Base-by-base conservation (phyloP, 129 eudicot genomes). In the Saposhnikovia divaricata region DNA sequence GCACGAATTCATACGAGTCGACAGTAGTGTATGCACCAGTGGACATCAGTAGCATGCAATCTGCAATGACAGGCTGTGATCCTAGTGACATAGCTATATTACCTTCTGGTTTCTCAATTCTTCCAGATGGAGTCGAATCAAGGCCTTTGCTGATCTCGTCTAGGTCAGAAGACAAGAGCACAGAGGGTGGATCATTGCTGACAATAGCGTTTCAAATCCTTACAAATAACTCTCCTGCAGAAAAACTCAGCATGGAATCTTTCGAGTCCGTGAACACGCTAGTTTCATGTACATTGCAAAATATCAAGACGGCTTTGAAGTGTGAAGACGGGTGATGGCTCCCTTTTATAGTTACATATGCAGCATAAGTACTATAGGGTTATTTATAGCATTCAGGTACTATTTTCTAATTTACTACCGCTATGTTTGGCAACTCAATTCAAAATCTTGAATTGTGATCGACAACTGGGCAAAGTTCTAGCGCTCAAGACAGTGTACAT, bases 31-130 rank as follows among this genome's bases (percentile, higher is more conserved):
- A 88, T 72, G 93, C 98, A 13, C 91, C 96, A 0, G 96, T 96
- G 79, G 90, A 87, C 79, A 83, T 85, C 79, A 79, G 76, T 31
- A 78, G 82, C 84, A 90, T 96, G 91, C 92, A 90, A 72, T 89
- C 97, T 1, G 87, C 89, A 70, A 96, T 96, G 95, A 88, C 90
- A 37, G 99, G 99, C 57, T 90, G 98, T 40, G 97, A 96, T 85
- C 91, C 99, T 10, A 89, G 93, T 87, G 85, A 76, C 71, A 80
- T 92, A 19, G 84, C 98, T 4, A 76, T 92, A 44, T 81, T 96
- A 79, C 89, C 99, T 55, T 92, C 98, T 0, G 99, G 99, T 55
- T 96, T 96, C 81, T 90, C 99, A 25, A 92, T 96, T 75, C 93
- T 92, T 13, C 96, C 98, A 0, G 99, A 96, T 70, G 99, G 98